Percentiles rank a stretch among this genome's conserved stretches.
Evolutionary conservation across 169 alveolate species (phyloP).

Genomic region (Eimeria necatrix): DNA sequence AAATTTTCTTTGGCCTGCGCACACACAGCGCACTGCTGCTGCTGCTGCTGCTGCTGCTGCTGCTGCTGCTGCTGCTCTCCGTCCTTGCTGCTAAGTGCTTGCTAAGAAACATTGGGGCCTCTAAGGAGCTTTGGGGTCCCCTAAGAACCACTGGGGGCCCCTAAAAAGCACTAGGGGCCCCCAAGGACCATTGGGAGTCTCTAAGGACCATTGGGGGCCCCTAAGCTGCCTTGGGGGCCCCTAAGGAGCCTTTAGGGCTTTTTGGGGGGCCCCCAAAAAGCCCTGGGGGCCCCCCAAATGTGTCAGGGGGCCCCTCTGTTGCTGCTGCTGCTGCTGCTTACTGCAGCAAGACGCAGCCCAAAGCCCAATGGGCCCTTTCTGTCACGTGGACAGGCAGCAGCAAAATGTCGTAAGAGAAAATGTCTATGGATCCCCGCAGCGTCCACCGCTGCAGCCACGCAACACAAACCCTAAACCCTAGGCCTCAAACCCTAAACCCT

Average conservation of each 20-base stretch:
- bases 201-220: neutral
- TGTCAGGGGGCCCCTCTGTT: neutral
- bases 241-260: too few relatives aligned
- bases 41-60: slow-evolving; percentile 50
- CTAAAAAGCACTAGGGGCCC: too few relatives aligned
- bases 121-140: too few relatives aligned
- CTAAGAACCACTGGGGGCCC: too few relatives aligned
- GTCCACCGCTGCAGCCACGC: slow-evolving; percentile 82
- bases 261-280: too few relatives aligned
- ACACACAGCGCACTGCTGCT: neutral
- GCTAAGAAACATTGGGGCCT: too few relatives aligned
- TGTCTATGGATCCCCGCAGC: slow-evolving; percentile 39
- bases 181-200: neutral
- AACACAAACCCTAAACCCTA: slow-evolving; percentile 15
- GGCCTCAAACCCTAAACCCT: slow-evolving; percentile 29
- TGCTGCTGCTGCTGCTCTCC: slow-evolving; percentile 63
- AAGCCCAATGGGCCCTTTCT: slow-evolving; percentile 70
- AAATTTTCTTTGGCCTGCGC: slow-evolving; percentile 25
- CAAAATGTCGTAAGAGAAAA: slow-evolving; percentile 42
- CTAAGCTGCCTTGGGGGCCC: neutral
- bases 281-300: neutral
- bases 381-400: slow-evolving; percentile 60
- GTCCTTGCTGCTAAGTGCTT: too few relatives aligned
- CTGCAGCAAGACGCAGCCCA: slow-evolving; percentile 58
- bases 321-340: slow-evolving; percentile 26